These are phyloP conservation scores for Camelina sativa DNA, from an alignment of 345 rosid species.

Conservation along the genomic window DNA sequence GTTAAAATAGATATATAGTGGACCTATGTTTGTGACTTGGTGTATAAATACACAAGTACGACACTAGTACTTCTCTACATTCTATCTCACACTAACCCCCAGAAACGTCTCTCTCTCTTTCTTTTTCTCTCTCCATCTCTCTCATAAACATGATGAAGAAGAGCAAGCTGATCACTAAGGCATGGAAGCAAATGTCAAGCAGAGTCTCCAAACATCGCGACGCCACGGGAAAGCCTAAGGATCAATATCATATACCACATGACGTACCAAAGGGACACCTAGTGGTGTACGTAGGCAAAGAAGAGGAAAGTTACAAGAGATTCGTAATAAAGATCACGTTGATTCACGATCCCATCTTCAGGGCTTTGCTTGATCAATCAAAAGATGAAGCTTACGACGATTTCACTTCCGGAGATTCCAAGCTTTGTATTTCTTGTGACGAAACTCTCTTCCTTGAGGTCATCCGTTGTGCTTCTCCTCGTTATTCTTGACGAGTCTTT, in stretches of 20 bases:
- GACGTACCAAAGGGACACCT: slow-evolving; percentile 91
- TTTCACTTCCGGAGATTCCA: slow-evolving; percentile 55
- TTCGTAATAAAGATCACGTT: slow-evolving; percentile 68
- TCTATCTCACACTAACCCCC: slow-evolving; percentile 25
- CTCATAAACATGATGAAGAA: slow-evolving; percentile 24
- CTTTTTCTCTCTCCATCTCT: not conserved
- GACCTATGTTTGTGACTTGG: slow-evolving; percentile 33
- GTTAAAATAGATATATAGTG: slow-evolving; percentile 12
- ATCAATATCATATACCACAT: slow-evolving; percentile 51
- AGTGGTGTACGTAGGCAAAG: slow-evolving; percentile 75
- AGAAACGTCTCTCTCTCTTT: slow-evolving; percentile 26
- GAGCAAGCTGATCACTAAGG: slow-evolving; percentile 42
- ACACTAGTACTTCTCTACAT: slow-evolving; percentile 35
- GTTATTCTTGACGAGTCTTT: slow-evolving; percentile 22
- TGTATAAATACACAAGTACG: slow-evolving; percentile 39
- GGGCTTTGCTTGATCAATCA: slow-evolving; percentile 74
- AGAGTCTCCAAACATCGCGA: slow-evolving; percentile 11
- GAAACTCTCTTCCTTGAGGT: slow-evolving; percentile 71
- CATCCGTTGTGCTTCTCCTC: slow-evolving; percentile 49
- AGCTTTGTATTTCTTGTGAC: slow-evolving; percentile 79
- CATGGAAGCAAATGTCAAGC: slow-evolving; percentile 45
- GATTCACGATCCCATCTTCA: slow-evolving; percentile 76
- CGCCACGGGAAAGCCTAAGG: slow-evolving; percentile 15
- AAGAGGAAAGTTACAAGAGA: slow-evolving; percentile 55
- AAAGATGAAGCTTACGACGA: slow-evolving; percentile 66